These are phyloP conservation scores for Aspergillus sp. DNA, from an alignment of 2,329 filamentous ascomycete species.

Conservation along the genomic window DNA sequence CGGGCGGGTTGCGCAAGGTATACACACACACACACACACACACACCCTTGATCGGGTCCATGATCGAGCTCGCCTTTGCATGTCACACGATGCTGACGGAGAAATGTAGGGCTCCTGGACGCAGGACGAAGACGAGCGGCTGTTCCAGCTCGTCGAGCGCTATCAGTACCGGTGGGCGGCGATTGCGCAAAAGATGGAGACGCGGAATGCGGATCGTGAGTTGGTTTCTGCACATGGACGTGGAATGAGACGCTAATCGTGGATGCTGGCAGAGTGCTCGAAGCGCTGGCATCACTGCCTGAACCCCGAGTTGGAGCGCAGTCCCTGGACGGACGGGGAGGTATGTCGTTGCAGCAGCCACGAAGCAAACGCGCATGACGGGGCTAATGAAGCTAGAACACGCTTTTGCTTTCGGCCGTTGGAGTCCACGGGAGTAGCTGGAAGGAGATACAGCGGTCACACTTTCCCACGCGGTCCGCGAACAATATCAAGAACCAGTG, in stretches of 20 bases:
- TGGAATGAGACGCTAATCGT: background rate
- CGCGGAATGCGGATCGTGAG: constrained; percentile 17
- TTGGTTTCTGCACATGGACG: background rate
- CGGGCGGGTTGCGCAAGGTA: constrained; percentile 16
- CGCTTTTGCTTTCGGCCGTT: constrained; percentile 11
- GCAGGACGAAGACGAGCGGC: constrained; percentile 14
- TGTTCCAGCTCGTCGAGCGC: constrained; percentile 13
- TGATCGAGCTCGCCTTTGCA: background rate
- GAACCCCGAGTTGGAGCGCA: constrained; percentile 18
- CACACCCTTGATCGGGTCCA: too few relatives aligned
- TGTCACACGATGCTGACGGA: background rate
- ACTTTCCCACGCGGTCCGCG: constrained; percentile 16
- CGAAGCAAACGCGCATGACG: too few relatives aligned
- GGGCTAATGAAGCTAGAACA: background rate
- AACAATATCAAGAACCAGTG: constrained; percentile 22
- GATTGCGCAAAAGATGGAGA: constrained; percentile 20
- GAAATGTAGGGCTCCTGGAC: constrained; percentile 16
- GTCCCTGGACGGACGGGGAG: constrained; percentile 17
- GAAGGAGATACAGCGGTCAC: constrained; percentile 18
- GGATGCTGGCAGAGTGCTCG: constrained; percentile 9
- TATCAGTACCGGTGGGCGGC: constrained; percentile 17
- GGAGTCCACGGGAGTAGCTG: constrained; percentile 16
- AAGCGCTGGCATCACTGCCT: constrained; percentile 21
- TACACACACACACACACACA: too few relatives aligned
- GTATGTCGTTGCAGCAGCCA: background rate